Percentiles rank a stretch among this genome's conserved stretches.
Conservation (phyloP, 768 basidiomycete species). For the Neoboletus brunneissimus region DNA sequence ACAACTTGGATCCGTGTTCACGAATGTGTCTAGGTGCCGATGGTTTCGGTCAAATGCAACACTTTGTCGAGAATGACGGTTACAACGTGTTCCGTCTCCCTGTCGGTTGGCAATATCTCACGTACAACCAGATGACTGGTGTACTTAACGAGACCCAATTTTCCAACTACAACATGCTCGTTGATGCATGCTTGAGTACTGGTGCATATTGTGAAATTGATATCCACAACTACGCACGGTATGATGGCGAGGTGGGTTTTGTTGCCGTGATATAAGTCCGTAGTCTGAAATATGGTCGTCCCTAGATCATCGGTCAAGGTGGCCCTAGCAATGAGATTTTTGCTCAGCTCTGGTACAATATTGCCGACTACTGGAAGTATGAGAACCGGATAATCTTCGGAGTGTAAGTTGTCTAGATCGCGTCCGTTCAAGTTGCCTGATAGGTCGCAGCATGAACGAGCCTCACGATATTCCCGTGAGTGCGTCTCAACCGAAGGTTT, state of each 20-base stretch:
- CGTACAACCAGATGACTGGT: conserved; percentile 37
- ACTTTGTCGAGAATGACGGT: conserved; percentile 53
- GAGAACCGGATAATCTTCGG: conserved; percentile 46
- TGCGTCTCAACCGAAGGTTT: neutral
- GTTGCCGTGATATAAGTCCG: neutral
- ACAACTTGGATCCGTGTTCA: neutral
- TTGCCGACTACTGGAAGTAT: conserved; percentile 49
- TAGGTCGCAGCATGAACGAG: conserved; percentile 52
- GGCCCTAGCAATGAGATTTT: conserved; percentile 55
- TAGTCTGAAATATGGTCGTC: neutral
- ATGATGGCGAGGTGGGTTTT: conserved; percentile 40
- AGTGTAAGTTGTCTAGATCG: conserved; percentile 34
- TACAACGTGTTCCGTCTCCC: conserved; percentile 61
- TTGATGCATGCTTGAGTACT: conserved; percentile 38
- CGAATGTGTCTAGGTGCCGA: conserved; percentile 5
- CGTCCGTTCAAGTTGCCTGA: neutral
- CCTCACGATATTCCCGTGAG: conserved; percentile 52
- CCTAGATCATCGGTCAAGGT: conserved; percentile 58
- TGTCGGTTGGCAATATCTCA: conserved; percentile 57
- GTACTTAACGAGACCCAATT: conserved; percentile 44
- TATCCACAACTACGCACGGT: conserved; percentile 61
- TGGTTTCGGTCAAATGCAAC: conserved; percentile 52
- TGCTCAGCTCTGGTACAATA: conserved; percentile 48
- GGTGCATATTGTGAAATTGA: conserved; percentile 57
- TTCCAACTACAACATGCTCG: conserved; percentile 49